These are phyloP conservation scores for Elsinoe batatas DNA, from an alignment of 2,329 filamentous ascomycete species.

Conservation along the genomic window DNA sequence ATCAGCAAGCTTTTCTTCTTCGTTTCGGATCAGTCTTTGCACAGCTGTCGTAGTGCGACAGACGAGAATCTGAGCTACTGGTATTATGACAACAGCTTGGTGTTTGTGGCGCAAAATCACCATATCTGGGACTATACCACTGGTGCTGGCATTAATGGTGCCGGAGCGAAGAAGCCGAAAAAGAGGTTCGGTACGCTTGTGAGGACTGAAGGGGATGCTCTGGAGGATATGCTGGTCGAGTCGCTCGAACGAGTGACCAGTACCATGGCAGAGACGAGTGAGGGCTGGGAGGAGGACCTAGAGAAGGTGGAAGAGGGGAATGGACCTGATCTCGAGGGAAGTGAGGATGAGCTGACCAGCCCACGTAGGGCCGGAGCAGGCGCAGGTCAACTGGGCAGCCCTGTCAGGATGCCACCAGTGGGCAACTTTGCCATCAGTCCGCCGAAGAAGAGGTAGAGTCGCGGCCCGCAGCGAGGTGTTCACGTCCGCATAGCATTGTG, in stretches of 20 bases:
- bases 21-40: conserved; percentile 35
- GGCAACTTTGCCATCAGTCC: conserved; percentile 12
- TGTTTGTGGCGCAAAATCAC: conserved; percentile 69
- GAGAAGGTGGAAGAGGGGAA: not conserved
- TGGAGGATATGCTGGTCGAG: conserved; percentile 48
- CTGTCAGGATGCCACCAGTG: conserved; percentile 6
- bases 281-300: conserved; percentile 24
- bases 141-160: not conserved
- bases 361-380: not conserved
- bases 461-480: too few species aligned
- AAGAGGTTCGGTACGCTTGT: conserved; percentile 49
- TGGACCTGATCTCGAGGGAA: conserved; percentile 4
- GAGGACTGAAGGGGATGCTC: conserved; percentile 34
- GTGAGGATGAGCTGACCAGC: conserved; percentile 12
- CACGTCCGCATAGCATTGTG: too few species aligned
- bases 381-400: not conserved
- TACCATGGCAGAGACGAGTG: conserved; percentile 35
- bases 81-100: conserved; percentile 73
- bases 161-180: conserved; percentile 42
- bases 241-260: conserved; percentile 43
- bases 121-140: conserved; percentile 52
- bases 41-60: conserved; percentile 53
- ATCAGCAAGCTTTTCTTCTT: conserved; percentile 13
- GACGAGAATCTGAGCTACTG: conserved; percentile 71
- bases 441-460: conserved; percentile 7